Evolutionary conservation across 805 yeast genomes (phyloP), one percentile per base, ranked within the genome.

Genomic region (Cyberlindnera samutprakarnensis): DNA sequence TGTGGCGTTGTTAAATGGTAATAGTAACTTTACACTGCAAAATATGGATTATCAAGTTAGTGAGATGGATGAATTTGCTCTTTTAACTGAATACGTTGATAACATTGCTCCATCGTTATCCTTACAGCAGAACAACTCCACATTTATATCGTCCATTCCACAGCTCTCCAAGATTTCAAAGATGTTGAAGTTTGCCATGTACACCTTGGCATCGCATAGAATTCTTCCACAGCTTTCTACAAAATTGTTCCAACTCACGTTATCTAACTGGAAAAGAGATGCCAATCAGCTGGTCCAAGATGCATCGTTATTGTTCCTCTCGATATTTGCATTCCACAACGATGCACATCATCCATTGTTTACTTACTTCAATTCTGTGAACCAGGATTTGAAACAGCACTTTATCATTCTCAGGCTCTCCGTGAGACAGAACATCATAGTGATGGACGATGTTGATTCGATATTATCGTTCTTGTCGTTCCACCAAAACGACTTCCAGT

Each of bases 341-440:
- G 13, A 27, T 15, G 22, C 14, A 11, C 43, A 39, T 21, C 30
- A 19, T 12, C 12, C 14, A 12, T 18, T 39, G 4, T 32, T 33
- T 8, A 32, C 28, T 2, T 28, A 18, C 8, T 23, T 36, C 13
- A 4, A 21, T 2, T 24, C 38, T 9, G 14, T 33, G 7, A 28
- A 12, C 7, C 31, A 35, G 2, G 9, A 27, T 3, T 25, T 39
- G 3, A 13, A 27, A 11, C 32, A 32, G 24, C 43, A 39, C 18
- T n/a, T 31, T 27, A 34, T 35, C 8, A 18, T 39, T 2, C 33
- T 39, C 10, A 27, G 28, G 8, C 32, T 36, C 21, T 33, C 39
- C 4, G 14, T 31, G 9, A 27, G 37, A 8, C 42, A 26, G 18
- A 14, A 25, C 6, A 24, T 29, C 10, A 30, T 35, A 8, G 20